Evolutionary conservation across 352 stramenopile genomes (phyloP).

Genomic region (Pythium dissimile): DNA sequence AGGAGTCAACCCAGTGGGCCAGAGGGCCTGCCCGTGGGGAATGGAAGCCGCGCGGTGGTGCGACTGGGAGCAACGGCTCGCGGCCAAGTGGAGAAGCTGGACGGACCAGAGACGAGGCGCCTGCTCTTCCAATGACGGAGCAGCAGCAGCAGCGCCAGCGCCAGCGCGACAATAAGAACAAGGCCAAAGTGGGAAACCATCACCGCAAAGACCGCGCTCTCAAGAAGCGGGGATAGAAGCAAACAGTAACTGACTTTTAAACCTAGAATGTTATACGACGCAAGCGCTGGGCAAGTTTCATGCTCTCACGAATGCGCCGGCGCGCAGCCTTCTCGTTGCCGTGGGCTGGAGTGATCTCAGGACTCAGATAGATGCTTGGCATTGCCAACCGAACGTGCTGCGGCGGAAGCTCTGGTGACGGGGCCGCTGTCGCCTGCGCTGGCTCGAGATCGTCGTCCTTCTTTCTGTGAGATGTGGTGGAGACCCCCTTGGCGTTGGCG

Average conservation of each 20-base stretch:
- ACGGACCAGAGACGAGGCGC: neutral
- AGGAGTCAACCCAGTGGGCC: constrained; percentile 1
- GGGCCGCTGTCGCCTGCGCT: neutral
- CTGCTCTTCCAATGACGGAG: constrained; percentile 2
- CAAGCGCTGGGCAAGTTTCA: constrained; percentile 32
- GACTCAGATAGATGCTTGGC: constrained; percentile 38
- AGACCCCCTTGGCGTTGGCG: too few species aligned
- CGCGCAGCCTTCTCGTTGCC: constrained; percentile 19
- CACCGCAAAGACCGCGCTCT: constrained; percentile 79
- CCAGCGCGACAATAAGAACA: constrained; percentile 54
- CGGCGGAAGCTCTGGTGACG: constrained; percentile 4
- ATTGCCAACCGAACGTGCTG: constrained; percentile 31
- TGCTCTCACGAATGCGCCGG: constrained; percentile 31
- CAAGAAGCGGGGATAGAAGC: constrained; percentile 64
- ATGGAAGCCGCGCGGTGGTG: constrained; percentile 3
- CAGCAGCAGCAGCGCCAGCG: constrained; percentile 27
- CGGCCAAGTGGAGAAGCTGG: neutral
- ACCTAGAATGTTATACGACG: constrained; percentile 30
- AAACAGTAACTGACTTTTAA: neutral
- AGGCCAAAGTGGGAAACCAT: constrained; percentile 77
- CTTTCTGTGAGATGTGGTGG: neutral
- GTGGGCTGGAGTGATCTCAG: constrained; percentile 23
- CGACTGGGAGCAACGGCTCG: neutral
- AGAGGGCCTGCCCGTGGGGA: constrained; percentile 6
- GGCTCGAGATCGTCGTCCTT: constrained; percentile 5